Evolutionary conservation across 2,329 filamentous ascomycete species (phyloP), one percentile per base, ranked within the genome.

Genomic region (Pseudocercospora vitis): DNA sequence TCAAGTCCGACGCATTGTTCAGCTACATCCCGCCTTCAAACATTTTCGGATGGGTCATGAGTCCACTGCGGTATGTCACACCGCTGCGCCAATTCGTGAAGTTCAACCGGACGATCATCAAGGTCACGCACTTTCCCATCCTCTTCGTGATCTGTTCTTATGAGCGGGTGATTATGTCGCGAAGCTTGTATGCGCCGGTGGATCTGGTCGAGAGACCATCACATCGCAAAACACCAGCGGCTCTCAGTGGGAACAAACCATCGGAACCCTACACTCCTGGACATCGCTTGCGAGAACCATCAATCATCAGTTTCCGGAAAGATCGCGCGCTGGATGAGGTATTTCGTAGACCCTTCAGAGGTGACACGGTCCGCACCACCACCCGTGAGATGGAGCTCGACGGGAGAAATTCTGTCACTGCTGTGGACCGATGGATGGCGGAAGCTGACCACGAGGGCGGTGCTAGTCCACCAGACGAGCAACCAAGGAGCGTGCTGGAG

Each of bases 1-100:
- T 96, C 61, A 97, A 96, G 71, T 96, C 94, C n/a, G 92, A 97
- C 69, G 88, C 91, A 0, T 77, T 96, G 0, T 97, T 97, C 76
- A 95, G 90, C 3, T 96, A 96, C 68, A 83, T 96, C 56, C 88
- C 92, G 1, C 92, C 92, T 0, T 87, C 88, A 11, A 97, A 97
- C 68, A 87, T 96, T 24, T 81, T 96, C 58, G 91, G 89, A 1
- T 97, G 91, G 92, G 68, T 92, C 0, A 76, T 96, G 23, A 91
- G 91, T 65, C 92, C 92, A 0, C 71, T 95, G 39, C 82, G 91
- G 58, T 95, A 87, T 68, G 76, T 84, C 63, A 84, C 96, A 75
- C 84, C 91, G 0, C 85, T 96, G 62, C 83, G 83, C 33, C 81
- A 85, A 45, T 97, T 94, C 65, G 86, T 97, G 59, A 86, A 84